phyloP scores from a whole-genome alignment of 805 yeast species.

The Saccharomyces eubayanus region DNA sequence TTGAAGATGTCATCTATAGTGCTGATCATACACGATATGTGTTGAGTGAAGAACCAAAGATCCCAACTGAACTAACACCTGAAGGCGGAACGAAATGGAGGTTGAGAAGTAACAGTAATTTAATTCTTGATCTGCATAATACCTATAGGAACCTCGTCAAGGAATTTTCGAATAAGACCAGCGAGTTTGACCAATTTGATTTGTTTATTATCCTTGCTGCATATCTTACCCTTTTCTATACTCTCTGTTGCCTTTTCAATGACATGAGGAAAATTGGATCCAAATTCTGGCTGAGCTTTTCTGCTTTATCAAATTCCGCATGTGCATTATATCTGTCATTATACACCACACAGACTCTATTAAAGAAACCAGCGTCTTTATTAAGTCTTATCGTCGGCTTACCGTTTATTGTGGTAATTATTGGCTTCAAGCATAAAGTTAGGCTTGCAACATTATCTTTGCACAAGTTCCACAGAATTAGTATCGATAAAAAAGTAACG shows the following conservation, averaged over 20 bases:
- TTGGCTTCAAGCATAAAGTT: constrained; percentile 84
- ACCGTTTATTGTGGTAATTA: constrained; percentile 84
- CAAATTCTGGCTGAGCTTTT: constrained; percentile 75
- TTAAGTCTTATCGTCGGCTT: constrained; percentile 79
- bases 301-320: constrained; percentile 67
- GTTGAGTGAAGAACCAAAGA: constrained; percentile 17
- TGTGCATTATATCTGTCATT: constrained; percentile 80
- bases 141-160: not conserved
- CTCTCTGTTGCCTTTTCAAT: constrained; percentile 62
- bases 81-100: constrained; percentile 51
- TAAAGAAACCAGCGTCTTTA: constrained; percentile 57
- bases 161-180: constrained; percentile 30
- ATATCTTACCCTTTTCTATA: constrained; percentile 80
- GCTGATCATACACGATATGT: constrained; percentile 18
- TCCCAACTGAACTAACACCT: constrained; percentile 17
- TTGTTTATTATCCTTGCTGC: constrained; percentile 70
- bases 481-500: constrained; percentile 25
- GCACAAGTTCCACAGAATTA: constrained; percentile 30
- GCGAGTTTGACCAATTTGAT: constrained; percentile 79
- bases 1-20: constrained; percentile 28
- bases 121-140: not conserved
- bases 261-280: constrained; percentile 77
- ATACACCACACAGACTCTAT: constrained; percentile 46
- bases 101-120: constrained; percentile 38
- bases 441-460: constrained; percentile 56